These are phyloP conservation scores for Echinosophora koreensis DNA, from an alignment of 306 rosid species.

Conservation along the genomic window DNA sequence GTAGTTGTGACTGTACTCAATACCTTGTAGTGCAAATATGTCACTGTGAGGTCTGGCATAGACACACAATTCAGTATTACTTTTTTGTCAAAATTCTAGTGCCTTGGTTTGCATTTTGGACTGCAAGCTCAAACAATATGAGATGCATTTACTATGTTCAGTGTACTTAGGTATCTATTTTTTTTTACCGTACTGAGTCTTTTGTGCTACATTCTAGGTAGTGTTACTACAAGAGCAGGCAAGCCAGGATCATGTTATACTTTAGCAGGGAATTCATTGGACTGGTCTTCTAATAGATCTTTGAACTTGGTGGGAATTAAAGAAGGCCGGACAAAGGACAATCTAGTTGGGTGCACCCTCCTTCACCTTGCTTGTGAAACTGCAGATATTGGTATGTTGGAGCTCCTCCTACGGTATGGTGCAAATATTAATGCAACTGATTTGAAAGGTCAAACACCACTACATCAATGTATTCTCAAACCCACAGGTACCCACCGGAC, in stretches of 20 bases:
- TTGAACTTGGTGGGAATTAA: slow-evolving; percentile 60
- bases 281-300: slow-evolving; percentile 71
- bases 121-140: slow-evolving; percentile 3
- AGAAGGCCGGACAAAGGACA: slow-evolving; percentile 70
- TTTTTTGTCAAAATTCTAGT: not conserved
- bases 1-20: too few relatives aligned
- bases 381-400: slow-evolving; percentile 93
- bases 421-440: slow-evolving; percentile 81
- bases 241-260: slow-evolving; percentile 64
- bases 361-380: slow-evolving; percentile 98
- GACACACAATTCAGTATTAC: not conserved
- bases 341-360: slow-evolving; percentile 82
- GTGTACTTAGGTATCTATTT: not conserved
- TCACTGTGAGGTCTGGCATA: not conserved
- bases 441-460: slow-evolving; percentile 82
- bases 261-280: slow-evolving; percentile 66
- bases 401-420: slow-evolving; percentile 95
- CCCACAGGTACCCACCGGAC: too few relatives aligned
- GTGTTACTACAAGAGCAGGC: slow-evolving; percentile 87
- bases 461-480: slow-evolving; percentile 77
- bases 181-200: not conserved
- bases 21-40: not conserved
- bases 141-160: slow-evolving; percentile 31
- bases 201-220: slow-evolving; percentile 52
- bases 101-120: slow-evolving; percentile 20